Conservation (phyloP, 257 asterid species). For the Misopates orontium region DNA sequence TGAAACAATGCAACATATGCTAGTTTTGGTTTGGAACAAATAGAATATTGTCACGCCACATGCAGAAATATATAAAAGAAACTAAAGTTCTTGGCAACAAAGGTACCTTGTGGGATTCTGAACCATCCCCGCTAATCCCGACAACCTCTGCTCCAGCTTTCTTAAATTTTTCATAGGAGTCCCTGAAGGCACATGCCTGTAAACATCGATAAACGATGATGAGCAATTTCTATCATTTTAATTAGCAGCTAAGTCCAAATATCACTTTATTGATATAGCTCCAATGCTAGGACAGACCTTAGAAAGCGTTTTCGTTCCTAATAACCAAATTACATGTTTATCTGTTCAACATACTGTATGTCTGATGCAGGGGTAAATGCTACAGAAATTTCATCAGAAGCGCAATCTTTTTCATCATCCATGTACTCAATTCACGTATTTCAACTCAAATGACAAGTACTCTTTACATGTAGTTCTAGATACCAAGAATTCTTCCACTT, state of each 20-base stretch:
- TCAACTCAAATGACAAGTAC: too few species aligned
- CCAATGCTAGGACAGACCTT: not conserved
- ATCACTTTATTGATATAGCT: constrained; percentile 8
- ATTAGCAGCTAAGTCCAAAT: not conserved
- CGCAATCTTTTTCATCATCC: not conserved
- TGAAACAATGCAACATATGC: not conserved
- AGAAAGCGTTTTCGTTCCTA: too few species aligned
- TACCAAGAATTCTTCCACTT: too few species aligned
- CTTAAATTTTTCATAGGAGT: constrained; percentile 93
- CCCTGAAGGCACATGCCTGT: constrained; percentile 98
- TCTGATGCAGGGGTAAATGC: not conserved
- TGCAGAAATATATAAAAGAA: not conserved
- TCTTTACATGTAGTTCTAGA: too few species aligned
- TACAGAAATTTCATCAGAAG: not conserved
- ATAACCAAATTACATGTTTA: too few species aligned
- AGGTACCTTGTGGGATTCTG: constrained; percentile 85
- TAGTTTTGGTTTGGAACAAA: constrained; percentile 13
- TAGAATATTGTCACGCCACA: not conserved
- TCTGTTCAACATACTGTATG: not conserved
- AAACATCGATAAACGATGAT: constrained; percentile 27
- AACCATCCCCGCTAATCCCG: constrained; percentile 84
- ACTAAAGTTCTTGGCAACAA: not conserved
- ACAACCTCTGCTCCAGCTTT: constrained; percentile 97
- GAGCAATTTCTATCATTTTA: not conserved
- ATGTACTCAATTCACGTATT: not conserved